A percentile compares a stretch with the other conserved stretches of the same genome.
phyloP scores from a whole-genome alignment of 2,329 filamentous ascomycete species.

The Diaporthe helianthi region DNA sequence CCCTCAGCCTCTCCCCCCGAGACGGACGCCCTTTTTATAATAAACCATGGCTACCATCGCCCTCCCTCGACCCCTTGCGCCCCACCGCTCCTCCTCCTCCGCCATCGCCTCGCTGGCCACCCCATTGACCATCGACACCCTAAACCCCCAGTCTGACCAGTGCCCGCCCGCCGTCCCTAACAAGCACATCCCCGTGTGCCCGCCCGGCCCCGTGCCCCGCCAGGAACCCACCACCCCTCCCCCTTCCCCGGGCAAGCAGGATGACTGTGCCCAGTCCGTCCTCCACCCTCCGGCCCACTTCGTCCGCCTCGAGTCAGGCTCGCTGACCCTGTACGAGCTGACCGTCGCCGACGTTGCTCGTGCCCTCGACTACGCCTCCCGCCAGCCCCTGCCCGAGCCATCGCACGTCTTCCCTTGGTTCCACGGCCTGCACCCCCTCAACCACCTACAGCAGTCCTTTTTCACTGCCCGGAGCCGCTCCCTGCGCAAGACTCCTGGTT shows the following conservation, averaged over 20 bases:
- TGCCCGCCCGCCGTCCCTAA: slow-evolving; percentile 70
- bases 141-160: slow-evolving; percentile 44
- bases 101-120: slow-evolving; percentile 41
- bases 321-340: slow-evolving; percentile 75
- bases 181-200: slow-evolving; percentile 88
- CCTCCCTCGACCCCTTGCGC: slow-evolving; percentile 45
- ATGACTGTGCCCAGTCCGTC: slow-evolving; percentile 69
- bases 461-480: slow-evolving; percentile 80
- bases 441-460: slow-evolving; percentile 88
- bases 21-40: background rate
- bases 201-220: slow-evolving; percentile 72
- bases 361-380: slow-evolving; percentile 77
- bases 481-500: slow-evolving; percentile 74
- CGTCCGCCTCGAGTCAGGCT: slow-evolving; percentile 55
- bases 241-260: slow-evolving; percentile 67
- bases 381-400: slow-evolving; percentile 83
- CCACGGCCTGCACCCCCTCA: slow-evolving; percentile 88
- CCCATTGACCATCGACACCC: slow-evolving; percentile 46
- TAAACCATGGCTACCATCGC: slow-evolving; percentile 62
- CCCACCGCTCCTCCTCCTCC: slow-evolving; percentile 45
- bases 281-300: slow-evolving; percentile 77
- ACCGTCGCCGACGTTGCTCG: slow-evolving; percentile 71
- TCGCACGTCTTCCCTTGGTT: slow-evolving; percentile 95
- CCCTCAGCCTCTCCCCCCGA: background rate
- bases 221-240: slow-evolving; percentile 67